Conservation (phyloP, 345 rosid genomes). For the Cochlearia excelsa region DNA sequence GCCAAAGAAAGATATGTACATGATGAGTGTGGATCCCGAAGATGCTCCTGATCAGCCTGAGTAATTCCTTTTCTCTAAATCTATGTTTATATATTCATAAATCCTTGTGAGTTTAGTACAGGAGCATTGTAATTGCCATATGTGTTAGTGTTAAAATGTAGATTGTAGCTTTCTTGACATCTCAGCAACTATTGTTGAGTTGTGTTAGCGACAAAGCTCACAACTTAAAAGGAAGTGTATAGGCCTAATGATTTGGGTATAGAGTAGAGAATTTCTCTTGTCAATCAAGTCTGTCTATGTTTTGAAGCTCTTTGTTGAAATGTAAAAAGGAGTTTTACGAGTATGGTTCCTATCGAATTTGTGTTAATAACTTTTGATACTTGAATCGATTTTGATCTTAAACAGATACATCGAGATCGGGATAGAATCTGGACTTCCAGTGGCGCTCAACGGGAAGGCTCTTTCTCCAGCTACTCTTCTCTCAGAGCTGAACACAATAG, state of each 20-base stretch:
- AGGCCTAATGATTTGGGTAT: no score
- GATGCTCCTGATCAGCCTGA: slow-evolving; percentile 80
- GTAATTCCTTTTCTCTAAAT: slow-evolving; percentile 41
- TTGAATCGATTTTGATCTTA: slow-evolving; percentile 3
- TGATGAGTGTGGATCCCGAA: slow-evolving; percentile 85
- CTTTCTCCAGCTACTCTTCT: slow-evolving; percentile 79
- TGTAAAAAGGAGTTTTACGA: no score
- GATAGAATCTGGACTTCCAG: slow-evolving; percentile 68
- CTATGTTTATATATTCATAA: neutral
- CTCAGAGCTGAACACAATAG: slow-evolving; percentile 63
- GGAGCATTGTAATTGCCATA: neutral
- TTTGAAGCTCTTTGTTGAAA: no score
- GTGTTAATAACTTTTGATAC: slow-evolving; percentile 10
- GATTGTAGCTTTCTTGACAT: no score
- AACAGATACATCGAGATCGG: slow-evolving; percentile 69
- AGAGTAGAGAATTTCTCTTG: no score
- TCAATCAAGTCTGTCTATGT: no score
- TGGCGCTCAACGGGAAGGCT: slow-evolving; percentile 62
- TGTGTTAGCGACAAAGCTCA: no score
- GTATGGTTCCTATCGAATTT: no score
- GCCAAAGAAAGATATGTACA: slow-evolving; percentile 90
- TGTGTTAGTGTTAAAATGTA: no score
- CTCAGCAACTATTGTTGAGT: no score
- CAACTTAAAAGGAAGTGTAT: no score
- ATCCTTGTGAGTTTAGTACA: neutral